These are phyloP conservation scores for Neurospora tetraspora DNA, from an alignment of 495 filamentous ascomycete genomes.

Conservation along the genomic window DNA sequence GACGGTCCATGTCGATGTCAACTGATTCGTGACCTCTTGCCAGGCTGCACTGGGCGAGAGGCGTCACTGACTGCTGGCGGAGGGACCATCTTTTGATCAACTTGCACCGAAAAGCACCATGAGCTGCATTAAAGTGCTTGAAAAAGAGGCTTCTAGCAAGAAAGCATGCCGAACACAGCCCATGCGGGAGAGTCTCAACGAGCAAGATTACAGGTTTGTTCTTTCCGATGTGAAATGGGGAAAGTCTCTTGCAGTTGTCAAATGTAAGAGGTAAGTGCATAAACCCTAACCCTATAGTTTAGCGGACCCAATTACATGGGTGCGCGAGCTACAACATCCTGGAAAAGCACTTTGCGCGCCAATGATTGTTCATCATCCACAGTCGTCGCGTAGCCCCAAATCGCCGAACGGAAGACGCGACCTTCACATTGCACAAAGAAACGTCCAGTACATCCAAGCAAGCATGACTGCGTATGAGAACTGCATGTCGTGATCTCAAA, in stretches of 20 bases:
- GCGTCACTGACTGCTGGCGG: background rate
- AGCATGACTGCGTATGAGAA: background rate
- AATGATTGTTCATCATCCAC: background rate
- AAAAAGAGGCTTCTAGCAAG: background rate
- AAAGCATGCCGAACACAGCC: background rate
- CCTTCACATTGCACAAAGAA: background rate
- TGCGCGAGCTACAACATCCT: background rate
- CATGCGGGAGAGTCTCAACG: too few species aligned
- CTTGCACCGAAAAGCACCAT: background rate
- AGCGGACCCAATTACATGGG: background rate
- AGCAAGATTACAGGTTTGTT: background rate
- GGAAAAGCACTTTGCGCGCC: background rate
- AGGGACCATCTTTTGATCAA: background rate
- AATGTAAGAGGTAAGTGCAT: background rate
- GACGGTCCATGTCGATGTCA: background rate
- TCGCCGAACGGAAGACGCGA: background rate
- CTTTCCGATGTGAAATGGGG: background rate
- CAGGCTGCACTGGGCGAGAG: background rate
- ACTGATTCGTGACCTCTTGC: background rate
- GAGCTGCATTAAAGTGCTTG: background rate
- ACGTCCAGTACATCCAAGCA: background rate
- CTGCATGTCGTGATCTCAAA: background rate
- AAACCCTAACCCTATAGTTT: background rate
- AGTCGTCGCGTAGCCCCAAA: background rate
- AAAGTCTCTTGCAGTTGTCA: background rate